Base-by-base conservation (phyloP, 2,329 filamentous ascomycete species). In the Drechslera avenae region DNA sequence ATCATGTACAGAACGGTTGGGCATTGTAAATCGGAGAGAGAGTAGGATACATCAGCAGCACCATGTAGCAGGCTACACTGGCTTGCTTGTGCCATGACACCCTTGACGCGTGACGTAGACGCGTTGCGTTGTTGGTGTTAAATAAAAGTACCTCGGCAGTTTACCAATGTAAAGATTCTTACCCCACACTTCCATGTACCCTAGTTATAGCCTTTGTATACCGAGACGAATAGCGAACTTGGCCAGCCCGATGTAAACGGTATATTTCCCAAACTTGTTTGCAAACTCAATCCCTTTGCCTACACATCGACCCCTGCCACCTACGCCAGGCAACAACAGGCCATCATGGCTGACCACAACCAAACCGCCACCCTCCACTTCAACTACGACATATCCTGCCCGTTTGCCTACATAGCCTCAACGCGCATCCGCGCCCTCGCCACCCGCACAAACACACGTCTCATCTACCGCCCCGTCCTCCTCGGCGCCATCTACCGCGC, bases 391-490 rank as follows among this genome's bases (percentile, higher is more conserved):
- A 72, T 73, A 21, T 72, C 69, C 7, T 73, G 70, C 37, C 69
- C 70, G 5, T 72, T 71, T 42, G 70, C 70, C n/a, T 73, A 73
- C 56, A 73, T 73, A 43, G 70, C 69, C 9, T 72, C 67, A 6
- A 71, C 67, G 2, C 66, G 68, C 19, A 53, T 73, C 4, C 49
- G 63, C 47, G 53, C 61, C 1, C 67, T 73, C 28, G 67, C 68
- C 8, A 35, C 54, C 12, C 68, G 68, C 10, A 68, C 68, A 9
- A 46, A 52, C 12, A 54, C 67, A 18, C 60, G 30, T 12, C 45
- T 73, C 0, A 50, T 61, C 31, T 71, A 66, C 52, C 62, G 60
- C 17, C 67, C 70, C 7, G 63, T 70, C 7, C 60, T 71, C 10
- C 63, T 73, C 4, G 70, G 70, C 32, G 70, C 70, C 7, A 70